Conservation (phyloP, 2,329 filamentous ascomycete species). For the Epichloe sp. region DNA sequence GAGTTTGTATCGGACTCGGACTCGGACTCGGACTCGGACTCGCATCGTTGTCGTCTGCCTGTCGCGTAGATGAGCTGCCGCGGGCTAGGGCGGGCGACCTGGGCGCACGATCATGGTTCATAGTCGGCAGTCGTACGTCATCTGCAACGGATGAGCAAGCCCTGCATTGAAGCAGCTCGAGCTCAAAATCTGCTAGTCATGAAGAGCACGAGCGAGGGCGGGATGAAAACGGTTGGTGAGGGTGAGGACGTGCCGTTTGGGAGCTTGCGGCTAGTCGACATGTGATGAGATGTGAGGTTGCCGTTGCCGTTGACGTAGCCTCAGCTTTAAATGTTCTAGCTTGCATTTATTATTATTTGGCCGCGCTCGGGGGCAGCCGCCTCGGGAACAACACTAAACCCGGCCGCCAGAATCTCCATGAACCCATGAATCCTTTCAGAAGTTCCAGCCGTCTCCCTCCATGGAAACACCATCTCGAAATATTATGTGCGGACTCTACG, state of each 20-base stretch:
- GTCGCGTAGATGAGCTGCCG: slow-evolving; percentile 9
- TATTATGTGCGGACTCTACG: no score
- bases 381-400: no score
- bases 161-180: slow-evolving; percentile 18
- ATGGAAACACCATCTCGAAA: no score
- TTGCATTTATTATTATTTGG: background rate
- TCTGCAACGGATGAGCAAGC: slow-evolving; percentile 17
- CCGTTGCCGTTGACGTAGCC: background rate
- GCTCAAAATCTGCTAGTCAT: slow-evolving; percentile 12
- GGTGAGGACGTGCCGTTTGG: background rate
- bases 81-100: slow-evolving; percentile 23
- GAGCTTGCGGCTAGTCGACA: background rate
- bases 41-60: background rate
- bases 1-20: background rate
- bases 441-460: no score
- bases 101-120: slow-evolving; percentile 38
- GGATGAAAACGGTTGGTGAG: background rate
- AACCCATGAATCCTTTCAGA: no score
- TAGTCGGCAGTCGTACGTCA: slow-evolving; percentile 26
- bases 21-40: background rate
- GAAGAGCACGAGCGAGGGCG: slow-evolving; percentile 10
- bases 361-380: background rate
- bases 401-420: no score
- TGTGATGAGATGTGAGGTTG: background rate
- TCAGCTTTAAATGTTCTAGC: background rate